Evolutionary conservation across 805 yeast species (phyloP), one percentile per base, ranked within the genome.

Genomic region (Kuraishia ogatae): DNA sequence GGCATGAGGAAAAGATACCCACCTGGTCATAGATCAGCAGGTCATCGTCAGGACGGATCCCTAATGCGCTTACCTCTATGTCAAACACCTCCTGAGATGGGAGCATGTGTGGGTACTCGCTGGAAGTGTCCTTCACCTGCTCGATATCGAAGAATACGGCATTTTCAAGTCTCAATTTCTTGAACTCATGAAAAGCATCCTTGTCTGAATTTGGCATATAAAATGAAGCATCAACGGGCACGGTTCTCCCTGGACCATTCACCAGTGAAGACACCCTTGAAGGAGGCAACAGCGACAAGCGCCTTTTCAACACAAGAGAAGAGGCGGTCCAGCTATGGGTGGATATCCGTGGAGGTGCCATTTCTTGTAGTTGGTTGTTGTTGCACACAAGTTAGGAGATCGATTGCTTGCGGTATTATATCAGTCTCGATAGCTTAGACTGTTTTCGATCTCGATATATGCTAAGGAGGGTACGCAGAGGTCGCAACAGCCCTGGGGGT

Each of bases 161-260:
- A 8, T 79, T 73, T 10, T 87, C 71, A 13, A 71, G 55, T 58
- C 97, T 79, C 53, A 78, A 82, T 23, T 74, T 66, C 49, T 71
- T 69, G 64, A 77, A 85, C 66, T 90, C 89, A 21, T 77, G 73
- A 46, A 67, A 69, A 0, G 86, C 92, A 59, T 80, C 75, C 50
- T 80, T 75, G 11, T 85, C 84, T 47, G 71, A 74, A 63, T 84
- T 85, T 51, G 98, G 97, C 81, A 93, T 78, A 68, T 84, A 90
- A 97, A 98, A 94, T 0, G 97, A 84, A 3, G 96, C 83, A 68
- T 93, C 99, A 21, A 93, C 73, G 0, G 96, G 85, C 11, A 86
- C 57, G 13, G 43, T 35, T 15, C 43, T 10, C 4, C 43, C 43
- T 35, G 43, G 43, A 3, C 43, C 43, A 15, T 35, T 35, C 17